Percentiles rank a stretch among this genome's conserved stretches.
phyloP scores from a whole-genome alignment of 2,329 filamentous ascomycete species.

The Botrytis cinerea region DNA sequence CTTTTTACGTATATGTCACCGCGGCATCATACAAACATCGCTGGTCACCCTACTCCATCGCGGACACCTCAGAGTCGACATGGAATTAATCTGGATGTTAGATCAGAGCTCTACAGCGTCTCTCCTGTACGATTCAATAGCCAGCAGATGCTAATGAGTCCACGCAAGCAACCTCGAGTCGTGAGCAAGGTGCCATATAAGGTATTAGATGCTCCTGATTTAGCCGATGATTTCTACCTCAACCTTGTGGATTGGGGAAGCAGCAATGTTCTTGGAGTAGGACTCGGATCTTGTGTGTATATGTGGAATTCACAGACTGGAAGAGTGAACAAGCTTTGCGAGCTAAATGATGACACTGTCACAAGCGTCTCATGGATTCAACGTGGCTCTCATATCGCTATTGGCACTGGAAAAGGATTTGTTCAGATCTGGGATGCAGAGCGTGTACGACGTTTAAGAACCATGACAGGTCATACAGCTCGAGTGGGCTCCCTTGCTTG shows the following conservation, averaged over 20 bases:
- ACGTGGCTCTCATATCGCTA: slow-evolving; percentile 90
- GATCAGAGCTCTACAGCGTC: slow-evolving; percentile 91
- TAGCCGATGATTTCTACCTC: slow-evolving; percentile 96
- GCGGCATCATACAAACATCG: slow-evolving; percentile 63
- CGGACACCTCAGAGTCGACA: slow-evolving; percentile 87
- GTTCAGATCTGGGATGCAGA: slow-evolving; percentile 99
- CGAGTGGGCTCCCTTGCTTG: slow-evolving; percentile 92
- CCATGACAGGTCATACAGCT: slow-evolving; percentile 95
- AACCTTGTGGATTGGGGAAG: slow-evolving; percentile 98
- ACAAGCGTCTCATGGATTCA: slow-evolving; percentile 99
- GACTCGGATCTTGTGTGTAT: slow-evolving; percentile 89
- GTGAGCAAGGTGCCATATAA: slow-evolving; percentile 98
- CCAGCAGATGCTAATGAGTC: slow-evolving; percentile 89
- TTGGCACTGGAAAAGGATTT: slow-evolving; percentile 90
- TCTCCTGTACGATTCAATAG: slow-evolving; percentile 92
- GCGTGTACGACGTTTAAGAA: slow-evolving; percentile 78
- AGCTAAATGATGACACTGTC: slow-evolving; percentile 87
- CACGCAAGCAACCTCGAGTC: slow-evolving; percentile 81
- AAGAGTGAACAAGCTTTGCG: slow-evolving; percentile 90
- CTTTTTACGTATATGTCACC: slow-evolving; percentile 90
- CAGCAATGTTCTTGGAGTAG: slow-evolving; percentile 90
- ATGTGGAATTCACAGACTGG: slow-evolving; percentile 97
- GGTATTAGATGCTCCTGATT: slow-evolving; percentile 90
- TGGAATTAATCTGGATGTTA: slow-evolving; percentile 83
- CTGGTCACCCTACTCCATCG: slow-evolving; percentile 83